phyloP scores from a whole-genome alignment of 768 basidiomycete genomes.

The Tricholoma flavovirens region DNA sequence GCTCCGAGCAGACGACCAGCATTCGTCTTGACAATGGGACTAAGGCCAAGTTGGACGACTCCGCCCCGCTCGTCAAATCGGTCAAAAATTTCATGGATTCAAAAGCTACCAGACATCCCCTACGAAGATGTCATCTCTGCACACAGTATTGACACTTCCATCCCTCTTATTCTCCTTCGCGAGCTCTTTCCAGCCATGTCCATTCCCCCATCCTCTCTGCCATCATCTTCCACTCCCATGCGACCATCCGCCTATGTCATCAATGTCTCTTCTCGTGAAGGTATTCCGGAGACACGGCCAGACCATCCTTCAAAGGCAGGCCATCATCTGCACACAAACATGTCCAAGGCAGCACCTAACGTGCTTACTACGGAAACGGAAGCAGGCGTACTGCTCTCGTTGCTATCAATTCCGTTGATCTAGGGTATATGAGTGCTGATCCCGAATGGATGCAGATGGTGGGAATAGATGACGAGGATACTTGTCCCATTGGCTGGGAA shows the following conservation, averaged over 20 bases:
- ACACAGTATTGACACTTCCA: slow-evolving; percentile 32
- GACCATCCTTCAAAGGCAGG: slow-evolving; percentile 20
- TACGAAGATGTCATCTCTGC: slow-evolving; percentile 33
- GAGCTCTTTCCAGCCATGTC: slow-evolving; percentile 26
- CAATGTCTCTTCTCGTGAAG: slow-evolving; percentile 33
- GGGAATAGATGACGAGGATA: slow-evolving; percentile 11
- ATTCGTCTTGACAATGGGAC: not conserved
- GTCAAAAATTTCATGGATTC: slow-evolving; percentile 26
- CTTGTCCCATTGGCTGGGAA: slow-evolving; percentile 28
- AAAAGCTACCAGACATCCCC: slow-evolving; percentile 27
- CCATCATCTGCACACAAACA: slow-evolving; percentile 31
- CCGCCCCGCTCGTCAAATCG: slow-evolving; percentile 4
- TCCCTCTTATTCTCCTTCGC: slow-evolving; percentile 31
- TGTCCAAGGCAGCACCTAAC: slow-evolving; percentile 33
- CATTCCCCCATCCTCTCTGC: not conserved
- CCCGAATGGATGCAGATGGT: slow-evolving; percentile 25
- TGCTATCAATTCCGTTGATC: slow-evolving; percentile 30
- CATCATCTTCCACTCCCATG: not conserved
- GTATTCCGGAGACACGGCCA: slow-evolving; percentile 24
- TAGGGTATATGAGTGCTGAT: slow-evolving; percentile 32
- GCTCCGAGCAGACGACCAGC: not conserved
- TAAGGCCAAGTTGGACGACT: not conserved
- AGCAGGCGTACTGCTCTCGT: slow-evolving; percentile 21
- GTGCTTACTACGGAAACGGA: slow-evolving; percentile 33
- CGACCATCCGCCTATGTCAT: slow-evolving; percentile 22